Base-by-base conservation (phyloP, 2,329 filamentous ascomycete species). In the Sarocladium strictum region DNA sequence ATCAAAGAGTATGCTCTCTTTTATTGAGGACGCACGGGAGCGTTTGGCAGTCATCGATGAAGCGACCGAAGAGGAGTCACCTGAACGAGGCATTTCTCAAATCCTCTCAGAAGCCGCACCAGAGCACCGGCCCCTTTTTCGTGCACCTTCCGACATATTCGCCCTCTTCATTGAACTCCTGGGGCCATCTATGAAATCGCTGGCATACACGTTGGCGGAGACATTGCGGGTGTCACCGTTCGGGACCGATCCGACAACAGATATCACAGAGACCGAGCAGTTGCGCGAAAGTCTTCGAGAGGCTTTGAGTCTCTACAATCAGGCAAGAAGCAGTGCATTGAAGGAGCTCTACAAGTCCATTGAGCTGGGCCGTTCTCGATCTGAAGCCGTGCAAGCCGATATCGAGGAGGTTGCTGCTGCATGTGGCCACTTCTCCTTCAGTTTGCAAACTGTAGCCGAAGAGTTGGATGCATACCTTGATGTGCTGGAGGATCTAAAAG, bases 391-490 rank as follows among this genome's bases (percentile, higher is more conserved):
- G 9, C 87, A 95, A 65, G 94, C 93, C 2, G 94, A 97, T 67
- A 91, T 96, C 55, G 94, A 99, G 67, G 94, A 99, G 69, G 92
- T 97, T 11, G 92, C 93, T 38, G 93, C 94, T n/a, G 95, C 92
- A 55, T 99, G 94, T 64, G 93, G 94, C 0, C 92, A 97, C 69
- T 99, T 97, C 66, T 93, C 89, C 65, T 97, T 94, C 67, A 95
- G 89, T 41, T 76, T 99, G 24, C 83, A 94, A 58, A 89, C 94
- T 61, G 93, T 97, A 64, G 92, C 90, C 0, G 89, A 96, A 65
- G 91, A 97, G 65, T 88, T 96, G 73, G 84, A 89, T 60, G 81
- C 81, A 12, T 94, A 96, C 62, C 71, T 99, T 43, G 84, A 90
- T 53, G 85, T 94, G 1, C 73, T 99, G 3, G 90, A 97, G 64